Conservation (phyloP, 352 stramenopile genomes). For the Pythium coloratum region DNA sequence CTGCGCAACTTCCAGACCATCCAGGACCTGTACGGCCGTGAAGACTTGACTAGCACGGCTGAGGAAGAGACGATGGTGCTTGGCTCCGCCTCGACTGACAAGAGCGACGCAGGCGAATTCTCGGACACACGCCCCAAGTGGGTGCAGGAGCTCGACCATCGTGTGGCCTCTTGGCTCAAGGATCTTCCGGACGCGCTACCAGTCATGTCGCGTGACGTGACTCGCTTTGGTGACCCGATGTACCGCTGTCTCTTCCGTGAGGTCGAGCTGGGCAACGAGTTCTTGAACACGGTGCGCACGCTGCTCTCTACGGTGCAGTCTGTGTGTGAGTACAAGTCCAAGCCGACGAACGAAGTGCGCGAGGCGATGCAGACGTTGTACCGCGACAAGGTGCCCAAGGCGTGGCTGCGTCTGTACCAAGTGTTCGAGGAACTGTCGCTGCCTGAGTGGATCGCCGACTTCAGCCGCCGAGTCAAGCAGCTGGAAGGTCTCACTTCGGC, state of each 20-base stretch:
- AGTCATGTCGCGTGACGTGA: slow-evolving; percentile 45
- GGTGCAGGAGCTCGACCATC: slow-evolving; percentile 79
- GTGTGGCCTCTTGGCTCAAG: slow-evolving; percentile 59
- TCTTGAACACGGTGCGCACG: slow-evolving; percentile 60
- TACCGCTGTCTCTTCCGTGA: slow-evolving; percentile 92
- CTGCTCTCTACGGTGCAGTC: slow-evolving; percentile 72
- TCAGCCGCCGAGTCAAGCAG: slow-evolving; percentile 72
- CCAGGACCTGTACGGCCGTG: slow-evolving; percentile 79
- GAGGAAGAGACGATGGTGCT: slow-evolving; percentile 74
- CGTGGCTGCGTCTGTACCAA: slow-evolving; percentile 63
- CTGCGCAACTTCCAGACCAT: slow-evolving; percentile 82
- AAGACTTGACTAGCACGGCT: slow-evolving; percentile 36
- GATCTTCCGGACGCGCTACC: slow-evolving; percentile 55
- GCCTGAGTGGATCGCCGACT: slow-evolving; percentile 85
- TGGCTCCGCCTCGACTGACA: slow-evolving; percentile 30
- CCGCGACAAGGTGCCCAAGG: slow-evolving; percentile 60
- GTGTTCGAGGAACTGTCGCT: slow-evolving; percentile 59
- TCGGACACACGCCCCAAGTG: slow-evolving; percentile 69
- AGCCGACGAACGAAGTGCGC: slow-evolving; percentile 88
- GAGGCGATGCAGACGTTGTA: slow-evolving; percentile 78
- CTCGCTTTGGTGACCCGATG: slow-evolving; percentile 85
- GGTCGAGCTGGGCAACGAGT: slow-evolving; percentile 66
- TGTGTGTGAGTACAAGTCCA: slow-evolving; percentile 81
- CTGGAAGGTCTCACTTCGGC: slow-evolving; percentile 35
- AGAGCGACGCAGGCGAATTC: slow-evolving; percentile 23